Evolutionary conservation across 2,329 filamentous ascomycete species (phyloP), one percentile per base, ranked within the genome.

Genomic region (Nigrospora osmanthi): DNA sequence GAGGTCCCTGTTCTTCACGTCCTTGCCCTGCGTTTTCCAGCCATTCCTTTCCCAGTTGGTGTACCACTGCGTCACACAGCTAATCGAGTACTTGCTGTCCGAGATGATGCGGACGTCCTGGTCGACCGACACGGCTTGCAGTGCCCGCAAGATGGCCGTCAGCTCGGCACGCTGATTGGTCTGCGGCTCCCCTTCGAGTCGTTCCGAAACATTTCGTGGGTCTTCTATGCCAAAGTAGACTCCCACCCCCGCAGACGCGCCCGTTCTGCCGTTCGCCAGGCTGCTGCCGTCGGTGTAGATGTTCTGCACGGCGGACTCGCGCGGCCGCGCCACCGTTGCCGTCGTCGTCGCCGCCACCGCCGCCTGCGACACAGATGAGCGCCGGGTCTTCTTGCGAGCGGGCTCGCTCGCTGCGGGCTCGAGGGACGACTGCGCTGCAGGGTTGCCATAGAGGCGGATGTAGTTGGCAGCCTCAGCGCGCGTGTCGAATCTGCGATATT

Each of bases 121-220:
- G 47, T 83, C 73, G 14, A 77, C 66, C 1, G 87, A 83, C 2
- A 83, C 81, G 38, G 84, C 78, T 57, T 96, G 81, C 17, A 97
- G 73, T 1, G 90, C 90, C 46, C 90, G 85, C 30, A 87, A 72
- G 50, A 97, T 85, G 9, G 89, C 93, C 19, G 87, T 90, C 47
- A 98, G 72, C 68, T 98, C 93, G n/a, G 91, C 93, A 3, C 93
- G 86, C 63, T 97, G 89, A 61, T 98, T 98, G 1, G 93, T 97
- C 66, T 97, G 93, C 11, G 75, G 72, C 14, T 75, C 71, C 42
- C 89, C 89, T 42, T 73, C 66, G 3, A 96, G 76, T 4, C 82
- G 80, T 64, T 94, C 89, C 12, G 87, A 87, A 19, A 95, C 61
- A 58, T 83, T 83, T 51, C 80, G 72, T 28, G 66, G 50, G 57